Evolutionary conservation across 2,329 filamentous ascomycete genomes (phyloP).

Genomic region (Colletotrichum ledebouriae): DNA sequence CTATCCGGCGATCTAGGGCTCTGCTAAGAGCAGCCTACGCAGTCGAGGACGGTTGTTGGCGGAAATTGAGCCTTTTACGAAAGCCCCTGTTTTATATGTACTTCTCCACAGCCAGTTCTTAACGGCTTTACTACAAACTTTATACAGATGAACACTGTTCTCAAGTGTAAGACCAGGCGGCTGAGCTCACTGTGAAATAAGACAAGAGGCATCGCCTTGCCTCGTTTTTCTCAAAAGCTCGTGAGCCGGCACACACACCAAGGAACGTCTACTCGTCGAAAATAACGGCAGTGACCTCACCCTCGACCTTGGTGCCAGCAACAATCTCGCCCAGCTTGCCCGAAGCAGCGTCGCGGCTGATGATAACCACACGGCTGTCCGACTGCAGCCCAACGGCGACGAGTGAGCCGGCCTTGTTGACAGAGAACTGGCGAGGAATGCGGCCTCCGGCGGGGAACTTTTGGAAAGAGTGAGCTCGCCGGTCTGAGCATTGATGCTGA

Average conservation of each 20-base stretch:
- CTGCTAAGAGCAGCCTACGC: too few species aligned
- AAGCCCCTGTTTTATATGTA: too few species aligned
- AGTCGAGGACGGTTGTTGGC: too few species aligned
- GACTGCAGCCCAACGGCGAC: constrained; percentile 76
- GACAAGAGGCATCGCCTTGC: too few species aligned
- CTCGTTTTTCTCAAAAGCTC: too few species aligned
- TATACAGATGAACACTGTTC: too few species aligned
- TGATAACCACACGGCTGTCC: constrained; percentile 71
- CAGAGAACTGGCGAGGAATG: constrained; percentile 75
- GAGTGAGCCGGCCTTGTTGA: constrained; percentile 74
- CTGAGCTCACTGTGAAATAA: too few species aligned
- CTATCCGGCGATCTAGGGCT: too few species aligned
- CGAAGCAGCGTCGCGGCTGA: constrained; percentile 69
- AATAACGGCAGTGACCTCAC: constrained; percentile 61
- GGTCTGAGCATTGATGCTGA: constrained; percentile 65
- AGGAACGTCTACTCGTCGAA: constrained; percentile 58
- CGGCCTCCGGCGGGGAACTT: constrained; percentile 74
- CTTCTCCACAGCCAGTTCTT: too few species aligned
- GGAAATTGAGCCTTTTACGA: too few species aligned
- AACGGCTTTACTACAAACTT: too few species aligned
- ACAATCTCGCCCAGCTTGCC: constrained; percentile 67
- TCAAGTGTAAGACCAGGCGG: too few species aligned
- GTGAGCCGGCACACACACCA: neutral
- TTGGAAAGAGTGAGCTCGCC: constrained; percentile 70
- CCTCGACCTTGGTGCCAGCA: constrained; percentile 57